Evolutionary conservation across 2,329 filamentous ascomycete species (phyloP).

Genomic region (Aspergillus sp.): DNA sequence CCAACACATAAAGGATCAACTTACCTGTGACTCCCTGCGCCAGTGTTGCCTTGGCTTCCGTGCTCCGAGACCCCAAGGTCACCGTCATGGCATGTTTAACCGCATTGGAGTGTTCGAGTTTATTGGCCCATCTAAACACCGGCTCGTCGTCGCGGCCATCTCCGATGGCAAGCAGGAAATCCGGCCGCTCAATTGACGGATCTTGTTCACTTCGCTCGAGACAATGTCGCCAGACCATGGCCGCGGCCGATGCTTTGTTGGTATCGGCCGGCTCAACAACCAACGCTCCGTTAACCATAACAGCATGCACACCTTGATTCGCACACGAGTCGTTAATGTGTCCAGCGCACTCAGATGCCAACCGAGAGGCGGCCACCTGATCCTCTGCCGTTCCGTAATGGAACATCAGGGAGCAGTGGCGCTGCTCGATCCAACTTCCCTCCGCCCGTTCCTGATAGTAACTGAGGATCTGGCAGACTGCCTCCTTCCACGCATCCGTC

Average conservation of each 20-base stretch:
- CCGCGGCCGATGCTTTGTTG: slow-evolving; percentile 82
- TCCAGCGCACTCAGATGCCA: slow-evolving; percentile 85
- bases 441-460: slow-evolving; percentile 91
- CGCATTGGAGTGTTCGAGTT: slow-evolving; percentile 58
- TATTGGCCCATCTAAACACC: slow-evolving; percentile 92
- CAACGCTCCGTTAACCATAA: slow-evolving; percentile 76
- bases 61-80: slow-evolving; percentile 82
- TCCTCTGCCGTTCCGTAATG: slow-evolving; percentile 84
- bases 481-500: slow-evolving; percentile 76
- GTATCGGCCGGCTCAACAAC: slow-evolving; percentile 82
- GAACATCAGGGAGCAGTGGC: slow-evolving; percentile 89
- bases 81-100: slow-evolving; percentile 77
- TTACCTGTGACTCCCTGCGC: slow-evolving; percentile 89
- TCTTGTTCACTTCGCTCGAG: slow-evolving; percentile 55
- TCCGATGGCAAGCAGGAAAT: slow-evolving; percentile 87
- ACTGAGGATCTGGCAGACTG: slow-evolving; percentile 76
- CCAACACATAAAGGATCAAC: slow-evolving; percentile 32
- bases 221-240: slow-evolving; percentile 66
- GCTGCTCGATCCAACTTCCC: slow-evolving; percentile 82
- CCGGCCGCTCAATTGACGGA: slow-evolving; percentile 50
- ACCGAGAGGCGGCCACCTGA: slow-evolving; percentile 69
- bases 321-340: slow-evolving; percentile 95
- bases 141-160: slow-evolving; percentile 92
- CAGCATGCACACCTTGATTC: slow-evolving; percentile 77
- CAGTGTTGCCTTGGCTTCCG: slow-evolving; percentile 79